These are phyloP conservation scores for Leishmania turanica DNA, from an alignment of 208 protist species.

Conservation along the genomic window DNA sequence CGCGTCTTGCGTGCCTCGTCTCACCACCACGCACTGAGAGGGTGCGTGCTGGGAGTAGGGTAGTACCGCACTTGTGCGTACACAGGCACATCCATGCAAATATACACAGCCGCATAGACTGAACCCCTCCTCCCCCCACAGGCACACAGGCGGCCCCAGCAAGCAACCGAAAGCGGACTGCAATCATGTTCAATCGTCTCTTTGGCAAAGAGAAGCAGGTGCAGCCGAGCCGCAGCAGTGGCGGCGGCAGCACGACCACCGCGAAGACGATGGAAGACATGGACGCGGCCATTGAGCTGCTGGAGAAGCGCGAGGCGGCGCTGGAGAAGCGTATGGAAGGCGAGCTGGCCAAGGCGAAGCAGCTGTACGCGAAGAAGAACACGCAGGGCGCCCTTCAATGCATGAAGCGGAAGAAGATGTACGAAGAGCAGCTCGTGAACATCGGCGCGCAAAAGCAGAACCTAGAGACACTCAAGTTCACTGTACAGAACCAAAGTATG, in stretches of 20 bases:
- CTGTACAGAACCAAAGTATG: slow-evolving; percentile 87
- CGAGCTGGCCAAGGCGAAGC: slow-evolving; percentile 85
- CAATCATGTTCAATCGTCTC: slow-evolving; percentile 72
- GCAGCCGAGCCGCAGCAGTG: slow-evolving; percentile 32
- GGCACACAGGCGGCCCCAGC: not conserved
- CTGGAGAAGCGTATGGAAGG: slow-evolving; percentile 87
- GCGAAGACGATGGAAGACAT: slow-evolving; percentile 72
- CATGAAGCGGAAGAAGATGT: slow-evolving; percentile 93
- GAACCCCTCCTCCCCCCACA: not conserved
- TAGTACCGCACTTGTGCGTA: not conserved
- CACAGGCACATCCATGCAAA: not conserved
- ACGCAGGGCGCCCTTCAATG: slow-evolving; percentile 81
- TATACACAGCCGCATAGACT: not conserved
- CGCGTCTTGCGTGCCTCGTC: not conserved
- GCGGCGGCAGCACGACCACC: slow-evolving; percentile 23
- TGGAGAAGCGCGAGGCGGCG: slow-evolving; percentile 86
- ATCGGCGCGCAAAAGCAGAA: slow-evolving; percentile 77
- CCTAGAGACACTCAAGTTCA: slow-evolving; percentile 85
- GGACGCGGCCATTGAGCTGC: slow-evolving; percentile 71
- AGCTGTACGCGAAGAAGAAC: slow-evolving; percentile 87
- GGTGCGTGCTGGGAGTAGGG: not conserved
- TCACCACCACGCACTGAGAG: not conserved
- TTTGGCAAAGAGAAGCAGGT: slow-evolving; percentile 75
- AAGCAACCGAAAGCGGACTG: slow-evolving; percentile 8
- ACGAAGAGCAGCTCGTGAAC: slow-evolving; percentile 81